phyloP scores from a whole-genome alignment of 257 asterid genomes.

The Thymus mandschuricus region DNA sequence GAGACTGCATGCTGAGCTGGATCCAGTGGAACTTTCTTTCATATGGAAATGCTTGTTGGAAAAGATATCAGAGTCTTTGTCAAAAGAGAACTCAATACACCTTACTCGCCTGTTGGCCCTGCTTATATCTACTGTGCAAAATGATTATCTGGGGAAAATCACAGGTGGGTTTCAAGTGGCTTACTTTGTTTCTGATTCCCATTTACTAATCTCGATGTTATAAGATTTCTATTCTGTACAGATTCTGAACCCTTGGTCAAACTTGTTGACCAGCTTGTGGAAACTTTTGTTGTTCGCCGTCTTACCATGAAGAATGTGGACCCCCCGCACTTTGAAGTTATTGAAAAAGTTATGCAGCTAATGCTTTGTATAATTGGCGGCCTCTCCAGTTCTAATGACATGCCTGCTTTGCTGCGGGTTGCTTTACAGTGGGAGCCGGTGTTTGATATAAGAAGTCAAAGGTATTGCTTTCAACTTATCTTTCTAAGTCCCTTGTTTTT shows the following conservation, averaged over 20 bases:
- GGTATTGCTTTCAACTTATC: conserved; percentile 52
- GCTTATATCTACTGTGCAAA: conserved; percentile 60
- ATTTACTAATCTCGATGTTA: conserved; percentile 28
- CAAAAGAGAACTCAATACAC: conserved; percentile 45
- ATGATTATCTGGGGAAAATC: conserved; percentile 49
- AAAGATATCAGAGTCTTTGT: conserved; percentile 51
- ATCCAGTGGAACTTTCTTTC: conserved; percentile 48
- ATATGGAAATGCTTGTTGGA: conserved; percentile 59
- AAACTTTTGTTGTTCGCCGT: conserved; percentile 50
- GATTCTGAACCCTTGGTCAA: conserved; percentile 58
- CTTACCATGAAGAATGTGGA: conserved; percentile 40
- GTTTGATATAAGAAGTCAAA: conserved; percentile 60
- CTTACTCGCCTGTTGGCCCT: conserved; percentile 62
- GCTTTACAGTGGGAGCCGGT: conserved; percentile 62
- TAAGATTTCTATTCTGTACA: conserved; percentile 36
- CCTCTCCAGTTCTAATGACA: conserved; percentile 46
- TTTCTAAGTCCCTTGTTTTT: conserved; percentile 25
- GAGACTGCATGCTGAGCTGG: conserved; percentile 65
- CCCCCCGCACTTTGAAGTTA: conserved; percentile 43
- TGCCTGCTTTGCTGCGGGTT: conserved; percentile 44
- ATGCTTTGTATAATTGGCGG: conserved; percentile 66
- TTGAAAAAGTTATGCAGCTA: conserved; percentile 61
- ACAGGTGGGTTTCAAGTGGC: conserved; percentile 56
- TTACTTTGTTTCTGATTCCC: conserved; percentile 13
- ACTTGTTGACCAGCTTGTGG: conserved; percentile 59